Conservation (phyloP, 1,139 yeast genomes). For the Sugiyamaella xylanicola region DNA sequence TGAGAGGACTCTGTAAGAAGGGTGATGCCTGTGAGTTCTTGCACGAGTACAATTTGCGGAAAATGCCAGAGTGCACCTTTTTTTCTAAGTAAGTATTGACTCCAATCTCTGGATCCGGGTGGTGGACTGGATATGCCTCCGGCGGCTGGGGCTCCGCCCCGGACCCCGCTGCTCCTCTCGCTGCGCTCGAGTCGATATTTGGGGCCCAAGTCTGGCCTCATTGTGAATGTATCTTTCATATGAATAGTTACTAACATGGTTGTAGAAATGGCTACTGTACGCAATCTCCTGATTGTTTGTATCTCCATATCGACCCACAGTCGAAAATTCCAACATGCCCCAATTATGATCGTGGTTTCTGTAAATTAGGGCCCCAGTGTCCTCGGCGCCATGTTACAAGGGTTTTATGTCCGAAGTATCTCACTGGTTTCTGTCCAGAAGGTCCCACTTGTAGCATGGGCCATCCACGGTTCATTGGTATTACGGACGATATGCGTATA, state of each 20-base stretch:
- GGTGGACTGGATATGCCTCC: no score
- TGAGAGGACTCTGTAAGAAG: constrained; percentile 93
- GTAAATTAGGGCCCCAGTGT: constrained; percentile 91
- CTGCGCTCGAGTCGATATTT: no score
- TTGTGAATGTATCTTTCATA: not conserved
- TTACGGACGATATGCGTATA: constrained; percentile 40
- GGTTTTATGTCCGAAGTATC: constrained; percentile 75
- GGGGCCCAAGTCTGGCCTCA: not conserved
- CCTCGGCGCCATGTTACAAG: constrained; percentile 78
- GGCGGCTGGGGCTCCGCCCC: no score
- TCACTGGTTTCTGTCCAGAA: constrained; percentile 90
- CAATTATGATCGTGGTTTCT: constrained; percentile 83
- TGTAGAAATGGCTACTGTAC: constrained; percentile 79
- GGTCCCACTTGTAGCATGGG: constrained; percentile 48
- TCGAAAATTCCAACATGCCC: constrained; percentile 85
- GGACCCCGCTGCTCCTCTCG: no score
- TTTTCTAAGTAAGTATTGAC: constrained; percentile 54
- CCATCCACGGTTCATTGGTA: constrained; percentile 46
- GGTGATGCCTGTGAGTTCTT: constrained; percentile 95
- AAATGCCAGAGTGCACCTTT: constrained; percentile 96
- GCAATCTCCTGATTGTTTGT: constrained; percentile 92
- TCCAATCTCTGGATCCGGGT: no score
- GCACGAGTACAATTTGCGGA: constrained; percentile 90
- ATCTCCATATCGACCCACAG: constrained; percentile 87
- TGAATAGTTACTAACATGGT: constrained; percentile 1